A percentile compares a stretch with the other conserved stretches of the same genome.
These are phyloP conservation scores for Aplosporella prunicola DNA, from an alignment of 2,329 filamentous ascomycete species.

Conservation along the genomic window DNA sequence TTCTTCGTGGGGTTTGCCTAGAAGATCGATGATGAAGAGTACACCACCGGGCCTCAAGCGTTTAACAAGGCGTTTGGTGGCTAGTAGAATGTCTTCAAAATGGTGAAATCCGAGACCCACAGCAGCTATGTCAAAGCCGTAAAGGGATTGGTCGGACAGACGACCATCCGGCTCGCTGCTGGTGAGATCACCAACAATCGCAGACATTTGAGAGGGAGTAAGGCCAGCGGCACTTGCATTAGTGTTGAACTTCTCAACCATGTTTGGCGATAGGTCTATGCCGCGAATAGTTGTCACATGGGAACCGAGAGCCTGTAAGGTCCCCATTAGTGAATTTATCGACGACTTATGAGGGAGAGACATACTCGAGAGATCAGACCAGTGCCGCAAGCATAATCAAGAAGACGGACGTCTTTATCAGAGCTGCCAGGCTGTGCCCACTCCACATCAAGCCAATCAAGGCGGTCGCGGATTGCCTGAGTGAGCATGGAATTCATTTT, in stretches of 20 bases:
- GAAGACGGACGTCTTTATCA: slow-evolving; percentile 39
- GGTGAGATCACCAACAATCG: slow-evolving; percentile 29
- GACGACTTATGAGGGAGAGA: too few species aligned
- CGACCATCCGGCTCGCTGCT: slow-evolving; percentile 17
- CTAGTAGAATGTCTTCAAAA: slow-evolving; percentile 50
- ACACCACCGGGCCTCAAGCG: slow-evolving; percentile 57
- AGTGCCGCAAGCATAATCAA: slow-evolving; percentile 72
- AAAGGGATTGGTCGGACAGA: slow-evolving; percentile 22
- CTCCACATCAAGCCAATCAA: slow-evolving; percentile 53
- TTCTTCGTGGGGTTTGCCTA: slow-evolving; percentile 25
- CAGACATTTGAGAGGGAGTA: slow-evolving; percentile 15
- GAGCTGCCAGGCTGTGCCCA: too few species aligned
- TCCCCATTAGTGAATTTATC: too few species aligned
- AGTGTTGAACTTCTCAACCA: slow-evolving; percentile 59
- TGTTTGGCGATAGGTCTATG: slow-evolving; percentile 61
- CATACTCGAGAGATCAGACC: slow-evolving; percentile 55
- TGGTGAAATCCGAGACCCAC: slow-evolving; percentile 39
- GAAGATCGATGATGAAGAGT: slow-evolving; percentile 58
- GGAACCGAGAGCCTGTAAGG: slow-evolving; percentile 46
- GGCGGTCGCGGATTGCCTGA: slow-evolving; percentile 42
- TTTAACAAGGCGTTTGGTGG: slow-evolving; percentile 49
- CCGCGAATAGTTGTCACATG: slow-evolving; percentile 55
- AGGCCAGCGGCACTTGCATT: slow-evolving; percentile 33
- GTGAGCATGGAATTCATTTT: slow-evolving; percentile 47
- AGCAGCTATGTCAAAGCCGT: slow-evolving; percentile 34